Base-by-base conservation (phyloP, 768 basidiomycete species). In the Tulasnella sp. region DNA sequence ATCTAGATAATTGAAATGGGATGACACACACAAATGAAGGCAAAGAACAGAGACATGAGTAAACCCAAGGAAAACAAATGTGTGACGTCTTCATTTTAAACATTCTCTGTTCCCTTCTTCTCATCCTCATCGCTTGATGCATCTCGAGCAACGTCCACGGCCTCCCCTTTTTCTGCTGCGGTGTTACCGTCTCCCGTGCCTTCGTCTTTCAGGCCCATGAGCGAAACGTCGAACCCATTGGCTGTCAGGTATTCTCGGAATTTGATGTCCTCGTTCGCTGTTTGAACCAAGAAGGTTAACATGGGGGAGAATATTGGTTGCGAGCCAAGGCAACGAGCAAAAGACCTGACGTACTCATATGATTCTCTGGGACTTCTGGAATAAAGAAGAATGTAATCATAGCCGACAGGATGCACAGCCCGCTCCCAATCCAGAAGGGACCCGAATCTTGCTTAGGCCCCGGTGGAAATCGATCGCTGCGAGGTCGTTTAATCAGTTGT, bases 391-490 rank as follows among this genome's bases (percentile, higher is more conserved):
- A 87, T 0, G 91, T 90, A 80, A 94, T 85, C 11, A 90, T 29
- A 3, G 96, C 95, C 79, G 92, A 93, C 73, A 95, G 80, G 70
- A 97, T 80, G 4, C 94, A 94, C 71, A 98, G 88, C 51, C 91
- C 92, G 80, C 92, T 93, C n/a, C 88, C 94, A 80, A 95, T 83
- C 92, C 91, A 94, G 88, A 95, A 95, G 18, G 93, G 93, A 26
- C 94, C 93, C 0, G 94, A 76, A 55, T 95, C 82, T 92, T 91
- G 73, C 91, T 92, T 79, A 85, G 87, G 48, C 84, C 83, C 75
- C 1, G 57, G 13, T 32, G 75, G 75, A 57, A 76, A 76, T n/a
- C 55, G 55, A 32, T 51, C 75, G 23, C 75, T 76, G 39, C 37
- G 40, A 16, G 23, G 11, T 35, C 29, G 18, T 6, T 7, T 23